These are phyloP conservation scores for Hypoxylon sp. DNA, from an alignment of 2,329 filamentous ascomycete species.

Conservation along the genomic window DNA sequence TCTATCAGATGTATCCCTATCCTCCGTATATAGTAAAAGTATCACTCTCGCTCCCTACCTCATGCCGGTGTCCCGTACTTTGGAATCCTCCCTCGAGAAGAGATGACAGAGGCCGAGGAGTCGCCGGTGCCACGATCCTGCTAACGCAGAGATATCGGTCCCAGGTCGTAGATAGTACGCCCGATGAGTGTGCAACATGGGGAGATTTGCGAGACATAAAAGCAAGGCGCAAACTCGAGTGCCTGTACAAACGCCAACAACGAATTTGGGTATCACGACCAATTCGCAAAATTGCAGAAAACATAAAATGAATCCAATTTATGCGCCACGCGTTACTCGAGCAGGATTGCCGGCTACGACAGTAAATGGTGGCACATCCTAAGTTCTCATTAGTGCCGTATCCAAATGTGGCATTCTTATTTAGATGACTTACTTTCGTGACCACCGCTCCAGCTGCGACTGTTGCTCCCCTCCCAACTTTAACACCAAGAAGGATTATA, in stretches of 20 bases:
- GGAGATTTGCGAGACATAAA: background rate
- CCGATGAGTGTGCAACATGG: background rate
- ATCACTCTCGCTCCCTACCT: background rate
- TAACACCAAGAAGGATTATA: conserved; percentile 83
- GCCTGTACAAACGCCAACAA: conserved; percentile 6
- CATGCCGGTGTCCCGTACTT: background rate
- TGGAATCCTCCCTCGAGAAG: background rate
- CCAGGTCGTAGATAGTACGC: conserved; percentile 5
- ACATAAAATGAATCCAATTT: conserved; percentile 17
- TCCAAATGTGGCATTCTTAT: background rate
- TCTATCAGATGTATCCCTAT: conserved; percentile 21
- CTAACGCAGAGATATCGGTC: background rate
- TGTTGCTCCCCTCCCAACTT: conserved; percentile 82
- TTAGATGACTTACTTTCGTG: conserved; percentile 71
- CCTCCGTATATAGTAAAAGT: conserved; percentile 10
- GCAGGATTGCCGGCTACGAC: conserved; percentile 80
- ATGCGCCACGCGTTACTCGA: conserved; percentile 63
- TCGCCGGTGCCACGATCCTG: background rate
- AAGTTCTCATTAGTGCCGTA: conserved; percentile 41
- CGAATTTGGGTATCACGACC: conserved; percentile 26
- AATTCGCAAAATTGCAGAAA: conserved; percentile 23
- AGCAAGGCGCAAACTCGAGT: background rate
- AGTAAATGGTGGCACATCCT: conserved; percentile 77
- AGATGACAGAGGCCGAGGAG: background rate
- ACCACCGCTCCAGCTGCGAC: conserved; percentile 89